Evolutionary conservation across 2,329 filamentous ascomycete species (phyloP).

Genomic region (Ophiobolus disseminans): DNA sequence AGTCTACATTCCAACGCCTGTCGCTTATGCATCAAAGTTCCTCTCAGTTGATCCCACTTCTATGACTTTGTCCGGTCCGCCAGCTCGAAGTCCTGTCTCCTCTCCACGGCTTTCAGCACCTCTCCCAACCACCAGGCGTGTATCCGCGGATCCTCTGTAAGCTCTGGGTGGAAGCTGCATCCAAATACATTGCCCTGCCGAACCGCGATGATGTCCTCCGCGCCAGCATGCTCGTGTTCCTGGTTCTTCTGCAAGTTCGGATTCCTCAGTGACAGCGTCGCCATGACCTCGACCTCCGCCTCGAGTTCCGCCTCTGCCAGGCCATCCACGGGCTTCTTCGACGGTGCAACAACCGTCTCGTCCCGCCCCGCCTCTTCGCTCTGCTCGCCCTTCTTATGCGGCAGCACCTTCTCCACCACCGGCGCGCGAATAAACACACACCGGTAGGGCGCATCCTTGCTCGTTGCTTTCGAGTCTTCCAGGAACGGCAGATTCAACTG

Average conservation of each 20-base stretch:
- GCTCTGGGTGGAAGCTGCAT: conserved; percentile 93
- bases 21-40: conserved; percentile 11
- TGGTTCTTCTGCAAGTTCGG: conserved; percentile 57
- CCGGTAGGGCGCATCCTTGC: conserved; percentile 65
- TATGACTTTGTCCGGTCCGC: conserved; percentile 31
- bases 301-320: conserved; percentile 54
- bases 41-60: conserved; percentile 1
- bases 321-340: conserved; percentile 56
- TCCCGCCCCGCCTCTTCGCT: conserved; percentile 55
- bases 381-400: conserved; percentile 59
- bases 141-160: conserved; percentile 86
- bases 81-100: conserved; percentile 42
- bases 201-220: conserved; percentile 81
- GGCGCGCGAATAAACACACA: conserved; percentile 95
- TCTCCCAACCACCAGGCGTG: conserved; percentile 92
- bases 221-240: conserved; percentile 54
- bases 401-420: conserved; percentile 83
- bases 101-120: conserved; percentile 55
- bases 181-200: conserved; percentile 90
- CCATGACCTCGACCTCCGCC: conserved; percentile 65
- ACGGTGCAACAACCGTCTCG: conserved; percentile 65
- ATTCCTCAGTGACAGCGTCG: conserved; percentile 61
- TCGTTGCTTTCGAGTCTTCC: conserved; percentile 30
- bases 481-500: conserved; percentile 77
- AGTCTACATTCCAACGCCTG: conserved; percentile 15